phyloP scores from a whole-genome alignment of 2,329 filamentous ascomycete genomes.

The Colletotrichum truncatum region DNA sequence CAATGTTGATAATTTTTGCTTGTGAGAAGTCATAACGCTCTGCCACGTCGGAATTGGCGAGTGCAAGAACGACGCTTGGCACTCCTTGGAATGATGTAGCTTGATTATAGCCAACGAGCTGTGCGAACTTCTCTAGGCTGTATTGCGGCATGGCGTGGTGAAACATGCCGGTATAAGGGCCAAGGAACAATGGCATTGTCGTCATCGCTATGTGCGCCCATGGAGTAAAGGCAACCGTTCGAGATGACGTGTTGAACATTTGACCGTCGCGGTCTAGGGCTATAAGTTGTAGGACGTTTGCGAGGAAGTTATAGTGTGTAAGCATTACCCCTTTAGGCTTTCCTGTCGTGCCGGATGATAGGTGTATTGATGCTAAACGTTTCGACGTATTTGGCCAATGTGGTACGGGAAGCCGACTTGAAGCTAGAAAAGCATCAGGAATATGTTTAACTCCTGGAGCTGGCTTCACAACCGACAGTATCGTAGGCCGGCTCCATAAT shows the following conservation, averaged over 20 bases:
- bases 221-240: conserved; percentile 51
- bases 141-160: conserved; percentile 54
- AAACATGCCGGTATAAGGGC: conserved; percentile 52
- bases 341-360: conserved; percentile 78
- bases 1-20: conserved; percentile 46
- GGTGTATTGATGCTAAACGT: conserved; percentile 48
- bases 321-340: conserved; percentile 92
- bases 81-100: conserved; percentile 51
- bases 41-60: conserved; percentile 46
- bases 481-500: conserved; percentile 42
- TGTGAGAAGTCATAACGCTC: conserved; percentile 46
- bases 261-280: conserved; percentile 40
- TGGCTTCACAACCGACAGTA: conserved; percentile 44
- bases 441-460: conserved; percentile 38
- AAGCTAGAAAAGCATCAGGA: conserved; percentile 43
- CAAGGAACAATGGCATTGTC: conserved; percentile 53
- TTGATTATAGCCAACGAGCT: conserved; percentile 43
- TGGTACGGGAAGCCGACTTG: conserved; percentile 43
- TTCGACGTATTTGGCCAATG: conserved; percentile 43
- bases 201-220: conserved; percentile 55
- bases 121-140: conserved; percentile 44
- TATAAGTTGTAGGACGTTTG: conserved; percentile 64
- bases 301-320: conserved; percentile 82
- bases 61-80: conserved; percentile 46
- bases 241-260: conserved; percentile 43